Conservation (phyloP, 2,329 filamentous ascomycete species). For the Trichoderma sp. region DNA sequence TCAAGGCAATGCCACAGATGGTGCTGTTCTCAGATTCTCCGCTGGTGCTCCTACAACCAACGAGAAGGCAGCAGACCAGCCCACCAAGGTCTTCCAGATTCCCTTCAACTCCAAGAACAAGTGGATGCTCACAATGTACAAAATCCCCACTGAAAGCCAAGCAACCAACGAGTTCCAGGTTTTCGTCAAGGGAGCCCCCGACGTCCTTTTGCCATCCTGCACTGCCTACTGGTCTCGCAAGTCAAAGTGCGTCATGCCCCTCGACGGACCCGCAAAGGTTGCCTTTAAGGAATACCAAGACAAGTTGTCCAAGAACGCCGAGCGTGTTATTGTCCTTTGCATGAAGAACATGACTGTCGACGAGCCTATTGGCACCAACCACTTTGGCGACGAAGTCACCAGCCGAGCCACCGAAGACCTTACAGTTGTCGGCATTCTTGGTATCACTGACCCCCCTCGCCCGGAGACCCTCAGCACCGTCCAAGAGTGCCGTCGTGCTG, state of each 20-base stretch:
- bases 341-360: slow-evolving; percentile 39
- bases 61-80: slow-evolving; percentile 26
- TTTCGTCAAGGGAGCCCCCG: slow-evolving; percentile 57
- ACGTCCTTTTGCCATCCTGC: slow-evolving; percentile 48
- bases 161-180: slow-evolving; percentile 41
- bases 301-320: slow-evolving; percentile 44
- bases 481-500: slow-evolving; percentile 46
- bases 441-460: slow-evolving; percentile 51
- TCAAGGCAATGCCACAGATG: slow-evolving; percentile 48
- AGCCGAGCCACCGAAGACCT: slow-evolving; percentile 44
- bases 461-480: slow-evolving; percentile 47
- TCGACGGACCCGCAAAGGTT: slow-evolving; percentile 38
- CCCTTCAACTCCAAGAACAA: slow-evolving; percentile 56
- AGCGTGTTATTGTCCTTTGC: slow-evolving; percentile 47
- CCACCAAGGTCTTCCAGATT: slow-evolving; percentile 42
- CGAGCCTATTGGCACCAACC: slow-evolving; percentile 49
- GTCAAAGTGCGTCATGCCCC: slow-evolving; percentile 37
- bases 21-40: slow-evolving; percentile 45
- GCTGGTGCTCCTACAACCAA: slow-evolving; percentile 31
- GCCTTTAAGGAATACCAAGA: slow-evolving; percentile 44
- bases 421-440: slow-evolving; percentile 54
- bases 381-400: slow-evolving; percentile 53
- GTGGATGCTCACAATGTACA: slow-evolving; percentile 49
- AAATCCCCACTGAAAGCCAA: slow-evolving; percentile 33
- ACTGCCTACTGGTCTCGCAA: slow-evolving; percentile 40